Base-by-base conservation (phyloP, 805 yeast genomes). In the Wickerhamiella sergipiensis region DNA sequence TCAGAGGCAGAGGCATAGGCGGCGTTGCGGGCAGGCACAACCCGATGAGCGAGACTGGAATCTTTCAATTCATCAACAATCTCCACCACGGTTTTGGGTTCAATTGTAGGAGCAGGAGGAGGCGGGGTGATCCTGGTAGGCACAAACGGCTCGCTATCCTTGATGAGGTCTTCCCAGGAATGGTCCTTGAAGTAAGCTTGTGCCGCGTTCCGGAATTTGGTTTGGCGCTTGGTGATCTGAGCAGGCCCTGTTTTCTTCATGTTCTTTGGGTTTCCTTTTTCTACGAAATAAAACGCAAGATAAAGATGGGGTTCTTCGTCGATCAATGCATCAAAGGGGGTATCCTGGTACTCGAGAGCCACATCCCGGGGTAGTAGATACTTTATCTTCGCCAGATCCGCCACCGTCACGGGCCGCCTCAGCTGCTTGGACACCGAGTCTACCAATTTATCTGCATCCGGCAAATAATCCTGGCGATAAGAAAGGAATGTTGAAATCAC, bases 271-370 rank as follows among this genome's bases (percentile, higher is more conserved):
- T 70, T 75, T 59, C 52, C 63, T 73, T 71, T 13, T 83, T 89
- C 95, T 17, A 78, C 71, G 63, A 89, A 85, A 56, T 83, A 89
- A 61, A 89, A 83, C 1, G 85, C 71, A 24, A 89, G 68, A 8
- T 85, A 59, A 55, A 81, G 88, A 19, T 69, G 63, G 12, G 68
- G 68, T 1, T 58, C 59, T 6, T 58, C 61, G 15, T 64, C 66
- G 15, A 54, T 59, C 3, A 66, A 67, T 9, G 64, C 50, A 44
- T 69, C 66, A 53, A 76, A 73, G 19, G 78, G 65, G 45, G 76
- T 87, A 63, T 89, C 95, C 44, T 83, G 80, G 62, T 85, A 89
- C 48, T 79, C 84, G 59, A 81, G 80, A 1, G 79, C 68, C 12
- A 85, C 76, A 47, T 84, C 90, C 24, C 75, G 69, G 0, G 95